phyloP scores from a whole-genome alignment of 345 rosid genomes.

The Psidium guajava region DNA sequence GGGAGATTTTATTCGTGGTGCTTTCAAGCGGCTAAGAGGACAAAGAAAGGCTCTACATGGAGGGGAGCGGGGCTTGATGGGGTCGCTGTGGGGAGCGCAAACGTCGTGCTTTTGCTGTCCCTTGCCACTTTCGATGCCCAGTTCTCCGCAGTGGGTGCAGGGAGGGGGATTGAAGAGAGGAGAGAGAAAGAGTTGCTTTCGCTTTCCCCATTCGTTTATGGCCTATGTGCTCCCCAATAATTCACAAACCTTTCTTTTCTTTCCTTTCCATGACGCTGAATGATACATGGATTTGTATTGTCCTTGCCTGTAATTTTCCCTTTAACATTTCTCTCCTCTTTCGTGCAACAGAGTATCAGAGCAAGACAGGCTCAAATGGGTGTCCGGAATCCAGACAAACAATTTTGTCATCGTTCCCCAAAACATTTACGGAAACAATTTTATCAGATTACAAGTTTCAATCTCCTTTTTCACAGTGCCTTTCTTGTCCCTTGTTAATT shows the following conservation, averaged over 20 bases:
- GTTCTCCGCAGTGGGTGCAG: constrained; percentile 16
- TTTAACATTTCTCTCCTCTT: neutral
- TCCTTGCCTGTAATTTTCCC: neutral
- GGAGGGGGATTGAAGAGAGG: neutral
- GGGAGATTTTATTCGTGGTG: no score
- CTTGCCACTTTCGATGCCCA: constrained; percentile 17
- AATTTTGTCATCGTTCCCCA: neutral
- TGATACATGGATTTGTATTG: neutral
- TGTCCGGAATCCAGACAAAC: neutral
- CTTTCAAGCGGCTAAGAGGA: neutral
- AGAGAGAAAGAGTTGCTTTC: constrained; percentile 18
- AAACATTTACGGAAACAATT: neutral
- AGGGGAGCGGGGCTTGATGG: constrained; percentile 8
- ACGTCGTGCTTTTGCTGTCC: constrained; percentile 3
- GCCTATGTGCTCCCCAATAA: constrained; percentile 18
- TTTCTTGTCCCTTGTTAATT: neutral
- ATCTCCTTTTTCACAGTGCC: neutral
- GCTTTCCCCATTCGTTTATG: neutral
- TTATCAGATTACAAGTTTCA: neutral
- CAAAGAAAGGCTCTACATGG: neutral
- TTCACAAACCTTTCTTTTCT: neutral
- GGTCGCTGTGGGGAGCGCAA: constrained; percentile 14
- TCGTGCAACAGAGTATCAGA: neutral
- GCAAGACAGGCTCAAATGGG: neutral
- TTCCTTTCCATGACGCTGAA: neutral